These are phyloP conservation scores for Lodderomyces metapsilosis DNA, from an alignment of 1,139 yeast genomes.

Conservation along the genomic window DNA sequence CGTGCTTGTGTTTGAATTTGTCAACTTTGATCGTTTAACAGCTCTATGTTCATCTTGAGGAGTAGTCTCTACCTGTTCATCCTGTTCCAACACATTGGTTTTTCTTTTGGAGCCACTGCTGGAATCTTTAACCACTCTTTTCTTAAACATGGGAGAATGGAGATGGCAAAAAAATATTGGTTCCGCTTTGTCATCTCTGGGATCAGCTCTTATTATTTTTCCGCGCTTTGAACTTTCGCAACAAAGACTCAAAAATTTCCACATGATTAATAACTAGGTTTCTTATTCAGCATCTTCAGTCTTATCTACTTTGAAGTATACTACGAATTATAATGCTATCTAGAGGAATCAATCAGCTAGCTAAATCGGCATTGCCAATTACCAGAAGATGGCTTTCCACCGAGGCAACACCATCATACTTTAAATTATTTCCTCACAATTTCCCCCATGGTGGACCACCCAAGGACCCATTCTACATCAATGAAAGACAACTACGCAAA, in stretches of 20 bases:
- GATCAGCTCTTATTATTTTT: background rate
- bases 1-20: background rate
- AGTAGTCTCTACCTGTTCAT: background rate
- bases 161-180: background rate
- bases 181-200: background rate
- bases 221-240: background rate
- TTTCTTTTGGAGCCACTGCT: slow-evolving; percentile 3
- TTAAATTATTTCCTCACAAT: slow-evolving; percentile 69
- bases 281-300: too few relatives aligned
- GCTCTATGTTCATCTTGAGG: slow-evolving; percentile 3
- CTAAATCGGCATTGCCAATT: background rate
- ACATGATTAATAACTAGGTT: background rate
- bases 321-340: background rate
- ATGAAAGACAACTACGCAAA: slow-evolving; percentile 54
- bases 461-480: slow-evolving; percentile 55
- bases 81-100: slow-evolving; percentile 2
- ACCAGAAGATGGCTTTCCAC: slow-evolving; percentile 5
- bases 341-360: background rate
- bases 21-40: slow-evolving; percentile 1
- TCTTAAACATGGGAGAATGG: slow-evolving; percentile 32
- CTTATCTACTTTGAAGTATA: too few relatives aligned
- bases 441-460: slow-evolving; percentile 74
- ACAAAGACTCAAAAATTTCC: background rate
- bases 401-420: slow-evolving; percentile 31
- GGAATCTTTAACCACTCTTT: slow-evolving; percentile 24